phyloP scores from a whole-genome alignment of 192 early-diverging fungal genomes.

The Podila epicladia region DNA sequence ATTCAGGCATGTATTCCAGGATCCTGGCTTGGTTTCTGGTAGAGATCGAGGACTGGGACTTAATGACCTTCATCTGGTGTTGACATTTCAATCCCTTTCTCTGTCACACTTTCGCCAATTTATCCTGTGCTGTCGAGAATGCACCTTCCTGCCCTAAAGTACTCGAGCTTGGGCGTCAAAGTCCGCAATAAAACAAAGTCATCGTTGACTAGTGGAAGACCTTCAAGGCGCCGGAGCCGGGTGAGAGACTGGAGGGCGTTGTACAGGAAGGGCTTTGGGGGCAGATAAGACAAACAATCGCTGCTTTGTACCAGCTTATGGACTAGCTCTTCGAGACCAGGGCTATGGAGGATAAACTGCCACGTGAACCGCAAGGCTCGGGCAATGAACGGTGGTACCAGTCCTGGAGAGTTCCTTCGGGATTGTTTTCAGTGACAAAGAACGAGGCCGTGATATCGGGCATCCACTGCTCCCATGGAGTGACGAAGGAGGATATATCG shows the following conservation, averaged over 20 bases:
- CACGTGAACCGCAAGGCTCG: not conserved
- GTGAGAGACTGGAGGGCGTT: not conserved
- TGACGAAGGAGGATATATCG: no score
- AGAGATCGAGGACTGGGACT: no score
- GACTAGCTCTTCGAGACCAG: not conserved
- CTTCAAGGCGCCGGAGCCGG: not conserved
- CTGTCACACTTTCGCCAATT: no score
- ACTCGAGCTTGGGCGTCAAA: not conserved
- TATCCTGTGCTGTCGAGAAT: not conserved
- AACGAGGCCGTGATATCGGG: not conserved
- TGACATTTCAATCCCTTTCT: no score
- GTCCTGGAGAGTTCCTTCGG: not conserved
- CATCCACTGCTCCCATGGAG: no score
- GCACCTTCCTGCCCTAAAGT: not conserved
- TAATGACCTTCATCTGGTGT: no score
- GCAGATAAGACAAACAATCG: not conserved
- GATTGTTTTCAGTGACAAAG: not conserved
- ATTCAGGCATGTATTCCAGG: not conserved
- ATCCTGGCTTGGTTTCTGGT: no score
- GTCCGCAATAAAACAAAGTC: not conserved
- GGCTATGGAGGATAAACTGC: not conserved
- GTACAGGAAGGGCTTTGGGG: not conserved
- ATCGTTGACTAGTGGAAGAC: not conserved
- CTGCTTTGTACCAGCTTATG: not conserved
- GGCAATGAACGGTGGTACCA: not conserved